Evolutionary conservation across 2,329 filamentous ascomycete genomes (phyloP), one percentile per base, ranked within the genome.

Genomic region (Fusarium abutilonis): DNA sequence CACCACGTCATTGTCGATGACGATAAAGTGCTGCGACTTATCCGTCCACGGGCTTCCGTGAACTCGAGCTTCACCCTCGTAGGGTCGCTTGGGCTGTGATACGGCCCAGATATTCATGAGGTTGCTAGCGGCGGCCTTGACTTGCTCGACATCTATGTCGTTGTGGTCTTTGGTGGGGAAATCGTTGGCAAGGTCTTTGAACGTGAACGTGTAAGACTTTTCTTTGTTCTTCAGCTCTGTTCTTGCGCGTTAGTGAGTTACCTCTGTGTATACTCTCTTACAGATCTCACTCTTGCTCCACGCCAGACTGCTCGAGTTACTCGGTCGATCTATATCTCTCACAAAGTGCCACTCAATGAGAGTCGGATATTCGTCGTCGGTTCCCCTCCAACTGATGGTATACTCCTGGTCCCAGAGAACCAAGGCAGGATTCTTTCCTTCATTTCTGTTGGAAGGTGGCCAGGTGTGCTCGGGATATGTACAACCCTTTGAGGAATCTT

Each of bases 381-480:
- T 56, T 11, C 56, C 56, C 11, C 53, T 35, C 63, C 63, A 66
- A n/a, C 50, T 48, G 6, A 67, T 43, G 9, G 36, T 55, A 48
- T 64, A 67, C 3, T 53, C 46, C 4, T 56, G 32, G 4, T 64
- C 49, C 63, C 60, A 67, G 13, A 64, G 34, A 32, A 60, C 54
- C 38, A 63, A 38, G n/a, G 63, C 57, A 9, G 55, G 54, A 40
- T 59, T 64, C 13, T 45, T 49, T 10, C 36, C 47, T 14, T 44
- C 35, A 14, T 50, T 39, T 9, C 42, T 42, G 17, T 44, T 52
- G 31, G 51, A 45, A 15, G 47, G 35, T 2, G 54, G 51, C 31
- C 56, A 60, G 4, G 51, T 56, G 3, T 52, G 48, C 6, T 56
- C 26, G 1, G 60, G 63, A 11, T 62, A 60, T 3, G 49, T 48